Evolutionary conservation across 176 grass and related monocot species (phyloP), one percentile per base, ranked within the genome.

Genomic region (Leersia perrieri): DNA sequence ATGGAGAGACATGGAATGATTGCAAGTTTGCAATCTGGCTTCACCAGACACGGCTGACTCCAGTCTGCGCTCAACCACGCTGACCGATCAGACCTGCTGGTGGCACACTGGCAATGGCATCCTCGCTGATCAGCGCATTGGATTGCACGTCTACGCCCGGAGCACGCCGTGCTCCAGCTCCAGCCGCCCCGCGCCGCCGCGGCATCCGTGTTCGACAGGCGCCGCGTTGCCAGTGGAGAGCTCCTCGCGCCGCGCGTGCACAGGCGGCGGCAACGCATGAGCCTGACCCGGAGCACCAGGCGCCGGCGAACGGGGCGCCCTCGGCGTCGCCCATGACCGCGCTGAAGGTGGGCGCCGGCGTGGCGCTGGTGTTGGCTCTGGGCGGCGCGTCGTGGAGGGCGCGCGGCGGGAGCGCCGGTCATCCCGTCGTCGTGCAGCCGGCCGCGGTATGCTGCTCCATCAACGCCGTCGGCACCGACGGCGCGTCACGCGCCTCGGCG

Each of bases 331-430:
- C 73, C 20, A 68, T 38, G 60, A 7, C 79, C 18, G 79, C 83
- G 18, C 35, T 86, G 60, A 60, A 38, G 63, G 80, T 76, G 23
- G 85, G 89, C 7, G 80, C 71, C 8, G 84, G 89, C 64, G 80
- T 91, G 70, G 81, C 68, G 7, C 49, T 90, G 25, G 88, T 68
- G 2, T 25, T 90, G 1, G 83, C 68, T 3, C 38, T 90, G 14
- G 88, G 83, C 4, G 73, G 79, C 30, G 73, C 15, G 13, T 80
- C 80, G 5, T 91, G 89, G 84, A 55, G 70, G 1, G 82, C 70
- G 55, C 70, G 89, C 29, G 71, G 84, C 27, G 84, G 83, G 7
- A n/a, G 78, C 35, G 9, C 9, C 30, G 61, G 42, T 2, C n/a
- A n/a, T n/a, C 9, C 83, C 12, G 42, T 11, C 64, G 11, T 34